Conservation (phyloP, 331 rosid genomes). For the Cydonia oblonga region DNA sequence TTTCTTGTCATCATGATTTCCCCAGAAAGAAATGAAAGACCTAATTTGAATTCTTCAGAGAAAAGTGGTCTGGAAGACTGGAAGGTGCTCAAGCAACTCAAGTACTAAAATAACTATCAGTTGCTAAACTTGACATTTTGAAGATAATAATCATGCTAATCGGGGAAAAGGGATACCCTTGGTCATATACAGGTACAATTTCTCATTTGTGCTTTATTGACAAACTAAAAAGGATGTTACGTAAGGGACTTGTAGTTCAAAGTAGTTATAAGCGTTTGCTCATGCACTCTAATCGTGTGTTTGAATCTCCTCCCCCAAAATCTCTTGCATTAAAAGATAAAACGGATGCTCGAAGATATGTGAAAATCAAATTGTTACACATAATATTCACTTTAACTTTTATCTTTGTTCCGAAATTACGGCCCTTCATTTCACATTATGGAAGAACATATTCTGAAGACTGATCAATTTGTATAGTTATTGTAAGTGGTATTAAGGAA, state of each 20-base stretch:
- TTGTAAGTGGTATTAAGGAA: too few species aligned
- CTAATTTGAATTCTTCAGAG: background rate
- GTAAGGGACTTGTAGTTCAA: too few species aligned
- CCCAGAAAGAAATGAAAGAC: slow-evolving; percentile 4
- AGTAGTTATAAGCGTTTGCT: too few species aligned
- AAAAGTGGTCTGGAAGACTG: background rate
- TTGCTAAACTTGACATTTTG: slow-evolving; percentile 12
- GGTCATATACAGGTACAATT: background rate
- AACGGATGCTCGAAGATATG: background rate
- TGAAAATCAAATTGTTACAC: background rate
- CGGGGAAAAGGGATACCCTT: background rate
- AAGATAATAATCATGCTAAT: slow-evolving; percentile 13
- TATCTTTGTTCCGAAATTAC: background rate
- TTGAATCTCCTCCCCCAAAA: too few species aligned
- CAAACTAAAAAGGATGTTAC: background rate
- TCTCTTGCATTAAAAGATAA: background rate
- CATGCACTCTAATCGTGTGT: too few species aligned
- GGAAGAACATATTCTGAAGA: too few species aligned
- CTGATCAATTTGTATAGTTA: too few species aligned
- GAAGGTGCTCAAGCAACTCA: slow-evolving; percentile 8
- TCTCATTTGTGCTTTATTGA: background rate
- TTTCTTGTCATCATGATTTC: background rate
- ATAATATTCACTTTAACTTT: background rate
- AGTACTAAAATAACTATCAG: slow-evolving; percentile 1
- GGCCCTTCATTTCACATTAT: too few species aligned